Base-by-base conservation (phyloP, 495 filamentous ascomycete species). In the Penicillium tannophilum region DNA sequence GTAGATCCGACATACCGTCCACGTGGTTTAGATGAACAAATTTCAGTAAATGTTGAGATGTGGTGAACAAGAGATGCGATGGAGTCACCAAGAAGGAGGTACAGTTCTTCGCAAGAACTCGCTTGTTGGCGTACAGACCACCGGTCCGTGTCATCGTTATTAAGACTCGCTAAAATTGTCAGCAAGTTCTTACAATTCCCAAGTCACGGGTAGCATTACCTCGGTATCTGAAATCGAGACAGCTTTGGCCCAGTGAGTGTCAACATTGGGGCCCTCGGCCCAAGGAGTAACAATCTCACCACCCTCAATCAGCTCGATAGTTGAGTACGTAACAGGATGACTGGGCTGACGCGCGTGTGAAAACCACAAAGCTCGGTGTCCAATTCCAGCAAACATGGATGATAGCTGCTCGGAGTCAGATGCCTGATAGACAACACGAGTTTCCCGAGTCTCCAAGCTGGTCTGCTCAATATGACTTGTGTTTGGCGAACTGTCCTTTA, bases 51-150 rank as follows among this genome's bases (percentile, higher is more conserved):
- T 97, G 92, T 58, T 91, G 89, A 49, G 86, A 91, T 2, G 93
- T 98, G 19, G 94, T 97, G 68, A 90, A 92, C 48, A 98, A 84
- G 17, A 98, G 76, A 79, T 97, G 92, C 28, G 84, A 80, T n/a
- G 85, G 74, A 0, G 93, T 97, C 35, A 92, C 75, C 14, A 91
- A 65, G 65, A 96, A 96, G 0, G 94, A 98, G 1, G 94, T 97
- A 74, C 92, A 96, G 61, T 91, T 94, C 66, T 87, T 89, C 3
- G 85, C 84, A 41, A 98, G 73, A 14, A 86, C 76, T 19, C 81
- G 80, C 36, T 87, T 84, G 62, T 94, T 92, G 26, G 89, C 89
- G 65, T 88, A 95, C 12, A 98, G 76, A 54, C 86, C 77, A 2
- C 94, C 95, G 55, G 82, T 86, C 31, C 83, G 78, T 20, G 91